Base-by-base conservation (phyloP, 2,329 filamentous ascomycete genomes). In the Xylaria polymorpha region DNA sequence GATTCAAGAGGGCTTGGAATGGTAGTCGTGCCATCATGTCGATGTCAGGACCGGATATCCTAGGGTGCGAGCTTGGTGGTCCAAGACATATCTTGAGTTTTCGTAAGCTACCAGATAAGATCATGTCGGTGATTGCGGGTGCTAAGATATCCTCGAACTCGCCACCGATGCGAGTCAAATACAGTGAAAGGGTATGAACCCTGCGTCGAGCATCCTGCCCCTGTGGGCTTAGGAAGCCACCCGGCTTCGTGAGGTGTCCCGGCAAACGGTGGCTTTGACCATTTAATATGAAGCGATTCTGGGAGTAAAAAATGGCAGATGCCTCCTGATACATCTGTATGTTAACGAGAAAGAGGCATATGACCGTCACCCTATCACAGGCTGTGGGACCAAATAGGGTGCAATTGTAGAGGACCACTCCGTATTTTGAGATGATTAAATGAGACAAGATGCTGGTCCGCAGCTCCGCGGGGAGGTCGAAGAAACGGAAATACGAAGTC, bases 1-100 rank as follows among this genome's bases (percentile, higher is more conserved):
- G 74, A 61, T 77, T 75, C 55, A 85, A 72, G 9, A 86, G 71
- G 2, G 80, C 78, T 65, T 74, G 80, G 74, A 78, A 79, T 18
- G 77, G 77, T 6, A 66, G 62, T 8, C 73, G 73, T 35, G 69
- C 68, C 50, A 77, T 67, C 59, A 77, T 55, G 8, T 69, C 46
- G 43, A 55, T 71, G 46, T 75, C 71, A 20, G 67, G 65, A 29
- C 72, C 67, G 1, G 67, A 25, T 20, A 39, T 46, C 25, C 56
- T 72, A 43, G 68, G 60, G 22, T 66, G 72, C 18, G 50, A 68
- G 60, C 69, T 74, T 22, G 75, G 74, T 14, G 70, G 72, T 29
- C 74, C 73, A 39, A 78, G 57, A 32, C 69, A 73, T 46, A 78
- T 62, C 35, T 67, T 71, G 12, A 78, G 72, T 20, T 70, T 71